Conservation (phyloP, 2,329 filamentous ascomycete species). For the Plenodomus lindquistii region DNA sequence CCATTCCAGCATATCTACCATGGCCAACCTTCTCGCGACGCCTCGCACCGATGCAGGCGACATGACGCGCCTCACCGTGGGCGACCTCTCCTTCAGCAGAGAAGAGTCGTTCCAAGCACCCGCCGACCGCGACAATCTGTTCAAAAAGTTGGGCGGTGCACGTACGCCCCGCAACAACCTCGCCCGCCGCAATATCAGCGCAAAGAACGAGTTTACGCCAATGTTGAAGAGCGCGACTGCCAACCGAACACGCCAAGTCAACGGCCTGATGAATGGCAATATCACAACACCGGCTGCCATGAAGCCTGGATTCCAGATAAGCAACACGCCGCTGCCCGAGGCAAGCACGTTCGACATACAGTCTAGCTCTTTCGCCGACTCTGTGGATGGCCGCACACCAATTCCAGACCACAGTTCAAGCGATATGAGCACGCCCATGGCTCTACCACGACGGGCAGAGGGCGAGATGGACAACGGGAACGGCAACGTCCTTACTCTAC, state of each 20-base stretch:
- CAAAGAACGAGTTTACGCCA: conserved; percentile 85
- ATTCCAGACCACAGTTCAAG: conserved; percentile 80
- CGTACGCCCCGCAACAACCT: conserved; percentile 76
- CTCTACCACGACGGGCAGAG: conserved; percentile 68
- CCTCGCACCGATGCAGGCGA: conserved; percentile 84
- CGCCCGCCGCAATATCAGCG: conserved; percentile 55
- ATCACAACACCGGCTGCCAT: conserved; percentile 67
- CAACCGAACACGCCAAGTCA: conserved; percentile 57
- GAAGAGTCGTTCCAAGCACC: conserved; percentile 82
- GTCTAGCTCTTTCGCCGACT: conserved; percentile 58
- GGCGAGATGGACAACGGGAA: conserved; percentile 72
- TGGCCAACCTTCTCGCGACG: conserved; percentile 65
- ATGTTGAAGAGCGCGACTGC: conserved; percentile 82
- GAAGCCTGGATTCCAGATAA: conserved; percentile 65
- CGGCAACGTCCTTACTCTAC: conserved; percentile 86
- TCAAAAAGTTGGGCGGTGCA: conserved; percentile 71
- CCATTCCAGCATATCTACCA: conserved; percentile 29
- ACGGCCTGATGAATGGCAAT: conserved; percentile 43
- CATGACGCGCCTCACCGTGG: conserved; percentile 71
- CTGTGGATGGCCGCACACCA: conserved; percentile 67
- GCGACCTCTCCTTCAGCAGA: conserved; percentile 78
- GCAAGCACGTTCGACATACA: conserved; percentile 63
- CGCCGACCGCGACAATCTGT: conserved; percentile 72
- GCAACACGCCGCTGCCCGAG: conserved; percentile 76
- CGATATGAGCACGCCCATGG: conserved; percentile 76